Evolutionary conservation across 345 rosid species (phyloP).

Genomic region (Eucalyptus polybractea): DNA sequence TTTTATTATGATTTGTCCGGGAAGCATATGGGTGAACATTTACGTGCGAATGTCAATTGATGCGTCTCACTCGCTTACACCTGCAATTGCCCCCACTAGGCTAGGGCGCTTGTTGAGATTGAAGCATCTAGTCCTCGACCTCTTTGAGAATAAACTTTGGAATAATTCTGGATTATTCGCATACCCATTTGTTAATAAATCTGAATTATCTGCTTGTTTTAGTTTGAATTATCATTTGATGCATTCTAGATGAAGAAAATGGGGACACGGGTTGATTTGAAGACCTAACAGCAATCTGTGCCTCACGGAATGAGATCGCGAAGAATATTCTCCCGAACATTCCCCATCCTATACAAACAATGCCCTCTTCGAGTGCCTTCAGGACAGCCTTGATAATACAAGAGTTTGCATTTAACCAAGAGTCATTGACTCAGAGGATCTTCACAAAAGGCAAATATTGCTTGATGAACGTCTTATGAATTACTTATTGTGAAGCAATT

Average conservation of each 20-base stretch:
- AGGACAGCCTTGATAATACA: neutral
- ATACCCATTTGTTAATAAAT: neutral
- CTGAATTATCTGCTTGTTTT: neutral
- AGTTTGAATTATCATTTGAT: neutral
- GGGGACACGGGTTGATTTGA: neutral
- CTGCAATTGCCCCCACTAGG: neutral
- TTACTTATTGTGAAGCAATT: neutral
- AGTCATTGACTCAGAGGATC: neutral
- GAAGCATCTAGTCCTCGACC: neutral
- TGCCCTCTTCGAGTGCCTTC: neutral
- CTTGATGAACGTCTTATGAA: neutral
- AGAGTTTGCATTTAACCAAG: neutral
- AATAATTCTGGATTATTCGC: neutral
- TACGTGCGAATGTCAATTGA: neutral
- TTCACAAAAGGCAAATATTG: neutral
- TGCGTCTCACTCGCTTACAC: neutral
- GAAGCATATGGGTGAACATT: neutral
- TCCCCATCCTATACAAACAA: neutral
- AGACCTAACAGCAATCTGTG: neutral
- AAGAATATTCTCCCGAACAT: neutral
- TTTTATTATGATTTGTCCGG: neutral
- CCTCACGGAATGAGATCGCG: neutral
- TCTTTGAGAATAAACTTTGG: neutral
- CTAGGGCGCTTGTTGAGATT: neutral
- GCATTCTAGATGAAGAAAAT: neutral